These are phyloP conservation scores for Nigrospora sphaerica DNA, from an alignment of 2,329 filamentous ascomycete genomes.

Conservation along the genomic window DNA sequence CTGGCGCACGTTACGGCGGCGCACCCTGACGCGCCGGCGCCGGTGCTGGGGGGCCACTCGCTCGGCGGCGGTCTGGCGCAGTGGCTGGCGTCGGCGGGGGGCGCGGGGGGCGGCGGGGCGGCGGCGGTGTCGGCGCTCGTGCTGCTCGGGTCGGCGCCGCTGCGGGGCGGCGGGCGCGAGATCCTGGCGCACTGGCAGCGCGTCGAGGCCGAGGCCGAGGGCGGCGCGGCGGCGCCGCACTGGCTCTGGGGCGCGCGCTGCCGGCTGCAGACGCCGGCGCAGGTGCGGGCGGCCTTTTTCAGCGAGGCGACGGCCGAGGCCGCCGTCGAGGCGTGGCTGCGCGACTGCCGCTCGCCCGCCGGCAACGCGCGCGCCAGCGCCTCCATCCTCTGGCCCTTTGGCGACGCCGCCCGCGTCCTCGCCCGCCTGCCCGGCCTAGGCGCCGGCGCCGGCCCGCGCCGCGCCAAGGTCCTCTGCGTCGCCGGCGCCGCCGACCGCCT, in stretches of 20 bases:
- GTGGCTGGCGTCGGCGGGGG: constrained; percentile 1
- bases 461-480: constrained; percentile 4
- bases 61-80: constrained; percentile 6
- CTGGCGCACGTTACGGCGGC: background rate
- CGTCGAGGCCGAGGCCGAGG: background rate
- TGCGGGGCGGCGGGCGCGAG: constrained; percentile 2
- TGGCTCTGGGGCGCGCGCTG: constrained; percentile 2
- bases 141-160: constrained; percentile 5
- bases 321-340: constrained; percentile 3
- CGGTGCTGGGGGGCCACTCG: constrained; percentile 5
- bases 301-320: constrained; percentile 1
- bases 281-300: constrained; percentile 6
- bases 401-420: constrained; percentile 2
- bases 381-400: constrained; percentile 2
- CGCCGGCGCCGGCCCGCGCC: background rate
- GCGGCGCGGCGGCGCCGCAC: background rate
- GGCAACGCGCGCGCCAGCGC: constrained; percentile 3
- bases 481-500: constrained; percentile 2
- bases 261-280: background rate
- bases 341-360: constrained; percentile 1
- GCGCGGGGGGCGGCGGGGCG: background rate
- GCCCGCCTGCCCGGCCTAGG: background rate
- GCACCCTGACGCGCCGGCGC: constrained; percentile 1
- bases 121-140: constrained; percentile 4
- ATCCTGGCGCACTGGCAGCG: constrained; percentile 3